A percentile compares a stretch with the other conserved stretches of the same genome.
These are phyloP conservation scores for Fraxinus anomala DNA, from an alignment of 257 asterid species.

Conservation along the genomic window DNA sequence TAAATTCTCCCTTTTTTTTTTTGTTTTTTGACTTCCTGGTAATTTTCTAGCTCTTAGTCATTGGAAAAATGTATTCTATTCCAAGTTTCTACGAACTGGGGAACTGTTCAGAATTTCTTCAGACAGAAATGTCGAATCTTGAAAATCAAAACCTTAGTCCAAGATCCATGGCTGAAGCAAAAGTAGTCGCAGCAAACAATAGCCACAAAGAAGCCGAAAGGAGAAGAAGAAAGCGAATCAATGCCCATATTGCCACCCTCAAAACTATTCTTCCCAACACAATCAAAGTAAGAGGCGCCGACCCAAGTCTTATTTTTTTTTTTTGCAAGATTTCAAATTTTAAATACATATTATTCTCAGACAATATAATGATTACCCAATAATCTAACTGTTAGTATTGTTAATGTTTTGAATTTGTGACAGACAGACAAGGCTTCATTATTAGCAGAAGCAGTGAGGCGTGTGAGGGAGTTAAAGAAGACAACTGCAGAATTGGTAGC, in stretches of 20 bases:
- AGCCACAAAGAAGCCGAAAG: constrained; percentile 94
- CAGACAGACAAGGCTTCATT: constrained; percentile 93
- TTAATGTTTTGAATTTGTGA: neutral
- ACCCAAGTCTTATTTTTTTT: neutral
- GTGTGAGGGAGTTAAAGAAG: constrained; percentile 68
- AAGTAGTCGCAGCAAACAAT: constrained; percentile 69
- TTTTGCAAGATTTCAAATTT: too few relatives aligned
- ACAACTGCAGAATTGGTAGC: constrained; percentile 43
- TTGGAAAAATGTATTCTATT: constrained; percentile 42
- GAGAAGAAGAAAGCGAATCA: constrained; percentile 78
- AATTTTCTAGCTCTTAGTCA: neutral
- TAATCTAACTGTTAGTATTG: neutral
- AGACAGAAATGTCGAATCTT: constrained; percentile 28
- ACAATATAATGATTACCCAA: too few relatives aligned
- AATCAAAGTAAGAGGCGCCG: constrained; percentile 54
- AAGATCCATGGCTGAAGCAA: constrained; percentile 69
- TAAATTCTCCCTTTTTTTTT: neutral
- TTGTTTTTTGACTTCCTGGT: neutral
- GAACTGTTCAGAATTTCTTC: constrained; percentile 47
- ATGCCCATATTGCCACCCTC: constrained; percentile 87
- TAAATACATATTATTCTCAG: too few relatives aligned
- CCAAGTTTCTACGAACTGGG: constrained; percentile 59
- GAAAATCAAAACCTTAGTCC: constrained; percentile 48
- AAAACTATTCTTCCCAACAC: constrained; percentile 77
- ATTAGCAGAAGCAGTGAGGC: constrained; percentile 80